phyloP scores from a whole-genome alignment of 441 rosid species.

The Populus tomentosa region DNA sequence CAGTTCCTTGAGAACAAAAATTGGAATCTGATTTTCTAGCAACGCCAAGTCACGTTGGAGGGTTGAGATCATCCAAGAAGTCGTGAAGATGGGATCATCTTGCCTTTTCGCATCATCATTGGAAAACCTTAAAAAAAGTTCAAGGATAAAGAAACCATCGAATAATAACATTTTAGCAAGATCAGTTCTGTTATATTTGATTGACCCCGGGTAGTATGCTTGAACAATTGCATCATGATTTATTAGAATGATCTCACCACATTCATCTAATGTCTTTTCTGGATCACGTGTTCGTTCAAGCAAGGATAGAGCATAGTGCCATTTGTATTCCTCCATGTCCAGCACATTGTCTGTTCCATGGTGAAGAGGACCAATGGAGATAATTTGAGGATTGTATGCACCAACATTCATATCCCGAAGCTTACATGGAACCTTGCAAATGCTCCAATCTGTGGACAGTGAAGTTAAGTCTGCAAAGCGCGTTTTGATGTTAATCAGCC shows the following conservation, averaged over 20 bases:
- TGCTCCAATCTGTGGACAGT: neutral
- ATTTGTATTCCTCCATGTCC: neutral
- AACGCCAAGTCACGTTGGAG: conserved; percentile 2
- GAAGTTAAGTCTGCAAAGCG: neutral
- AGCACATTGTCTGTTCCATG: neutral
- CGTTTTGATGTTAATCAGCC: neutral
- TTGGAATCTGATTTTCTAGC: no score
- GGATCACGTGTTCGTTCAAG: neutral
- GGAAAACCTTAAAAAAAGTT: conserved; percentile 1
- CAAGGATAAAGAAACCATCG: neutral
- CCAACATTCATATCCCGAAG: neutral
- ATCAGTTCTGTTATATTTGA: neutral
- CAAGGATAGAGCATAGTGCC: neutral
- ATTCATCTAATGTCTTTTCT: neutral
- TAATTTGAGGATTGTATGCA: neutral
- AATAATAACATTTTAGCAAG: neutral
- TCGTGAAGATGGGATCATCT: conserved; percentile 8
- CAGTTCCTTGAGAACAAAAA: neutral
- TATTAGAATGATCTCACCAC: neutral
- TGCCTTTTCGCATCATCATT: neutral
- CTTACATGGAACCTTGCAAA: neutral
- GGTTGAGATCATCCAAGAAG: conserved; percentile 14
- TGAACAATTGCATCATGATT: neutral
- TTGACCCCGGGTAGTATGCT: neutral
- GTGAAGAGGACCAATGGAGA: conserved; percentile 5